These are phyloP conservation scores for Colletotrichum euphorbiae DNA, from an alignment of 2,329 filamentous ascomycete genomes.

Conservation along the genomic window DNA sequence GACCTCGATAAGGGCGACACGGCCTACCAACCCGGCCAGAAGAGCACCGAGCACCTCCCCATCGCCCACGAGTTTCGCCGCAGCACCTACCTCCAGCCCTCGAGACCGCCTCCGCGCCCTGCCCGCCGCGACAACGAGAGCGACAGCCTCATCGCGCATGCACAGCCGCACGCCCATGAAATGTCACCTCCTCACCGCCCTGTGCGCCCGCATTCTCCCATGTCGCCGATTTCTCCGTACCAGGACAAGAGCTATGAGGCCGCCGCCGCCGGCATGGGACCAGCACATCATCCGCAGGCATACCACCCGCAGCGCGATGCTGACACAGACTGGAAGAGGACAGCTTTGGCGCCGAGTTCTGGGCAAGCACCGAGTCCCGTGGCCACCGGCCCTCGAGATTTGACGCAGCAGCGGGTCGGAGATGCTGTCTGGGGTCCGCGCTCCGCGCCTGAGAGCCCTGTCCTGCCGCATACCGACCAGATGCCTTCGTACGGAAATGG, in stretches of 20 bases:
- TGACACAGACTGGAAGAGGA: slow-evolving; percentile 26
- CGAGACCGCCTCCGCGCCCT: slow-evolving; percentile 40
- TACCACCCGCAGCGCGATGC: slow-evolving; percentile 3
- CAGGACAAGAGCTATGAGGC: slow-evolving; percentile 27
- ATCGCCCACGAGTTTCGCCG: slow-evolving; percentile 54
- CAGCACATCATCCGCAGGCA: slow-evolving; percentile 12
- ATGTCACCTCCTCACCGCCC: slow-evolving; percentile 33
- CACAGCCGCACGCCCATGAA: slow-evolving; percentile 44
- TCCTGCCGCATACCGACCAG: background rate
- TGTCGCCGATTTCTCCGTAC: slow-evolving; percentile 30
- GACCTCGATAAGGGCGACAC: slow-evolving; percentile 48
- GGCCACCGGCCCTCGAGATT: slow-evolving; percentile 42
- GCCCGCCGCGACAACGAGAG: slow-evolving; percentile 50
- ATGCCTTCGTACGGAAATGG: background rate
- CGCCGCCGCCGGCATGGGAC: slow-evolving; percentile 10
- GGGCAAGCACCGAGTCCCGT: slow-evolving; percentile 3
- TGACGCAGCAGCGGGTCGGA: slow-evolving; percentile 48
- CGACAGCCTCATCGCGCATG: slow-evolving; percentile 56
- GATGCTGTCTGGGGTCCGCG: slow-evolving; percentile 49
- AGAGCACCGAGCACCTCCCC: slow-evolving; percentile 54
- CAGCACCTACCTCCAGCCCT: slow-evolving; percentile 43
- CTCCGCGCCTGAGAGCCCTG: slow-evolving; percentile 28
- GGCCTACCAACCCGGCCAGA: slow-evolving; percentile 44
- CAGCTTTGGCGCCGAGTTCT: slow-evolving; percentile 32
- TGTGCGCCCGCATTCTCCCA: slow-evolving; percentile 13